Evolutionary conservation across 164 flowering plant genomes (phyloP), one percentile per base, ranked within the genome.

Genomic region (Dillenia turbinata): DNA sequence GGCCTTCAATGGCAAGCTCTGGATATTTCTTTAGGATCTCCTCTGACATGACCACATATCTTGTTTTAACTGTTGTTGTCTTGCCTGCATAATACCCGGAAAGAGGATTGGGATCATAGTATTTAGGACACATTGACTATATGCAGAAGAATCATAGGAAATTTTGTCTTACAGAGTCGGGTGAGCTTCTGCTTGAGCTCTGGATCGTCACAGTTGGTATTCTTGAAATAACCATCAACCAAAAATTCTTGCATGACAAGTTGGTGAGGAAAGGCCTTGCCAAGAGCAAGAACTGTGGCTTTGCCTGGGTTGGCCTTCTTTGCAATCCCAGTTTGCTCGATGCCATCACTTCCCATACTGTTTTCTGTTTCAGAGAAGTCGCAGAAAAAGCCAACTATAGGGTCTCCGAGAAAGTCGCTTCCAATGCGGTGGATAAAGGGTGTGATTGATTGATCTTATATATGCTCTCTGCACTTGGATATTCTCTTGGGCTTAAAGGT

Each of bases 21-120:
- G 97, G 97, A 65, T 88, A 88, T 65, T 83, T 79, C 53, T 73
- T 73, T 2, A 95, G 79, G 47, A 95, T 82, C 82, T 92, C 97
- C 5, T 92, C 96, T 1, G 92, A 95, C 97, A 95, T 95, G 2
- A 92, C 99, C 54, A 88, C 96, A 57, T 91, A 94, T 72, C 99
- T 83, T 53, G 96, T 94, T 68, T 91, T 94, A 13, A 91, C 97
- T 1, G 96, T 89, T 14, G 99, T 94, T 53, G 96, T 79, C 84
- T 81, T 83, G 85, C 96, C 97, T 91, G 77, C 59, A 56, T 47
- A 33, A 9, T 4, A 15, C 17, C 49, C 14, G 45, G 45, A 58
- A 22, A 61, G 13, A 52, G 44, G 14, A 44, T 4, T 33, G 40
- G 40, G 40, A 33, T 33, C 40, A 33, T 33, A 6, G 40, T 33